Percentiles rank a stretch among this genome's conserved stretches.
Conservation (phyloP, 2,329 filamentous ascomycete species). For the Venturia nashicola region DNA sequence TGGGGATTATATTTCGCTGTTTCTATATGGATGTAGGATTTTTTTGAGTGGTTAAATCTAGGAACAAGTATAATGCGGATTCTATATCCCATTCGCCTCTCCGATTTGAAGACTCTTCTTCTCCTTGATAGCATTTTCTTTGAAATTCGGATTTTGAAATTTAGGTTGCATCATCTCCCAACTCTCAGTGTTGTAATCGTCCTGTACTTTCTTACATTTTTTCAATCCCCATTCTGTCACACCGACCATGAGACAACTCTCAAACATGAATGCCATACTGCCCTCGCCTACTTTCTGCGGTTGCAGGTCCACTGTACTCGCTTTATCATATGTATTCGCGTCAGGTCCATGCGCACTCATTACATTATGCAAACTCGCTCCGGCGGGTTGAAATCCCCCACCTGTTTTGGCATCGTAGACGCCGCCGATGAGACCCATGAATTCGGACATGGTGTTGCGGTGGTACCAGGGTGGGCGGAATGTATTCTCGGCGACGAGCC, state of each 20-base stretch:
- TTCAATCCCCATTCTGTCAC: conserved; percentile 62
- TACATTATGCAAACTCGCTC: conserved; percentile 54
- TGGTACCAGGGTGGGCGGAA: conserved; percentile 53
- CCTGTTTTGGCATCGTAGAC: conserved; percentile 46
- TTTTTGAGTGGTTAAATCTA: neutral
- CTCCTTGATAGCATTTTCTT: neutral
- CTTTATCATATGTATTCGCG: conserved; percentile 42
- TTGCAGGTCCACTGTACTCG: conserved; percentile 39
- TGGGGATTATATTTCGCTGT: too few relatives aligned
- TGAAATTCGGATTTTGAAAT: conserved; percentile 21
- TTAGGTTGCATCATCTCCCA: conserved; percentile 49
- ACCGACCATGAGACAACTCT: conserved; percentile 23
- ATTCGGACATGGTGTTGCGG: conserved; percentile 53
- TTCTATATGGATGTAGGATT: too few relatives aligned
- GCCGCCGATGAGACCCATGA: conserved; percentile 52
- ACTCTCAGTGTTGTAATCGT: conserved; percentile 67
- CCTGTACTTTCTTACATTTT: conserved; percentile 57
- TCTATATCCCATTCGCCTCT: neutral
- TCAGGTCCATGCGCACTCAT: conserved; percentile 58
- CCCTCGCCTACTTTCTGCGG: conserved; percentile 46
- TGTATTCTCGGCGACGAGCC: conserved; percentile 49
- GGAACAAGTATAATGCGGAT: neutral
- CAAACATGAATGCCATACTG: conserved; percentile 55
- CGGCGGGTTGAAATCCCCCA: conserved; percentile 46
- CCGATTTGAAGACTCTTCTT: neutral